Evolutionary conservation across 306 rosid genomes (phyloP).

Genomic region (Cucumis sativus): Cucumber_9930_V3 NC_026657.2:37317001-37317500

Average conservation of each 20-base stretch:
- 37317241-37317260: slow-evolving; percentile 91
- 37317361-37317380: background rate
- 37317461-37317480: slow-evolving; percentile 25
- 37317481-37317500: background rate
- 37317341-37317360: slow-evolving; percentile 9
- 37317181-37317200: background rate
- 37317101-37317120: background rate
- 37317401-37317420: slow-evolving; percentile 65
- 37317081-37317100: background rate
- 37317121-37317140: background rate
- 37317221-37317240: slow-evolving; percentile 97
- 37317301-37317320: slow-evolving; percentile 94
- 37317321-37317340: slow-evolving; percentile 95
- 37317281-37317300: slow-evolving; percentile 99
- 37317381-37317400: slow-evolving; percentile 2
- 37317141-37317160: background rate
- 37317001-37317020: slow-evolving; percentile 88
- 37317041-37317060: slow-evolving; percentile 94
- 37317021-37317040: slow-evolving; percentile 99
- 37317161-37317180: background rate
- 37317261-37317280: slow-evolving; percentile 97
- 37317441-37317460: slow-evolving; percentile 92
- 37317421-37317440: slow-evolving; percentile 86
- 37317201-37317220: slow-evolving; percentile 51
- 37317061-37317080: slow-evolving; percentile 36